These are phyloP conservation scores for Apiospora rasikravindrae DNA, from an alignment of 2,329 filamentous ascomycete species.

Conservation along the genomic window DNA sequence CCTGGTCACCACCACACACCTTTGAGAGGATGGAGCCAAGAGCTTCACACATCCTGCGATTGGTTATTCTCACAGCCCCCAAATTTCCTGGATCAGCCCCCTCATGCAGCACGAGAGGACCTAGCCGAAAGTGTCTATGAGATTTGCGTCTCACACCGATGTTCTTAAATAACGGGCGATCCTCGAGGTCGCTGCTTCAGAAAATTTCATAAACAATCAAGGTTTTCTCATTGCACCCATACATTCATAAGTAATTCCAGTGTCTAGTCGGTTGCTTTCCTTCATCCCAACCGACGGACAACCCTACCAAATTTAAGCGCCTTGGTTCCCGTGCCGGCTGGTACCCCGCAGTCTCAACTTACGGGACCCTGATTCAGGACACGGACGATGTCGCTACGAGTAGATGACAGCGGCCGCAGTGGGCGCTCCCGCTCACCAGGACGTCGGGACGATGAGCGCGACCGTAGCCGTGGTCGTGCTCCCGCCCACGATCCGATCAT, in stretches of 20 bases:
- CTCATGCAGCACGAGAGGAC: not conserved
- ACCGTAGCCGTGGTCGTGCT: conserved; percentile 42
- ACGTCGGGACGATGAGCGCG: conserved; percentile 43
- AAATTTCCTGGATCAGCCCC: conserved; percentile 7
- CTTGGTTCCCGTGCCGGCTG: conserved; percentile 6
- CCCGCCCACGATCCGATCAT: conserved; percentile 36
- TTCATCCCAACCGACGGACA: not conserved
- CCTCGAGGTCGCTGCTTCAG: not conserved
- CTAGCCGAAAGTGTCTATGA: not conserved
- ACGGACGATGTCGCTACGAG: conserved; percentile 54
- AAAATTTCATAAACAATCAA: not conserved
- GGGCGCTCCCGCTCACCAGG: conserved; percentile 54
- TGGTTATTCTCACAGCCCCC: conserved; percentile 6
- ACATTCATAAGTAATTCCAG: not conserved
- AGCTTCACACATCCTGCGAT: not conserved
- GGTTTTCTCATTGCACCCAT: not conserved
- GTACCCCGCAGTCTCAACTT: conserved; percentile 13
- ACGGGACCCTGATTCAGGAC: conserved; percentile 1
- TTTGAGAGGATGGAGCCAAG: not conserved
- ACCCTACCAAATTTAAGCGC: conserved; percentile 1
- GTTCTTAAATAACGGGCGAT: not conserved
- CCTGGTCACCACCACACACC: not conserved
- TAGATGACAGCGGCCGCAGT: conserved; percentile 50
- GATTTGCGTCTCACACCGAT: not conserved
- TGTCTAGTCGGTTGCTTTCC: not conserved